Conservation (phyloP, 352 stramenopile genomes). For the Globisporangium echinulatum region DNA sequence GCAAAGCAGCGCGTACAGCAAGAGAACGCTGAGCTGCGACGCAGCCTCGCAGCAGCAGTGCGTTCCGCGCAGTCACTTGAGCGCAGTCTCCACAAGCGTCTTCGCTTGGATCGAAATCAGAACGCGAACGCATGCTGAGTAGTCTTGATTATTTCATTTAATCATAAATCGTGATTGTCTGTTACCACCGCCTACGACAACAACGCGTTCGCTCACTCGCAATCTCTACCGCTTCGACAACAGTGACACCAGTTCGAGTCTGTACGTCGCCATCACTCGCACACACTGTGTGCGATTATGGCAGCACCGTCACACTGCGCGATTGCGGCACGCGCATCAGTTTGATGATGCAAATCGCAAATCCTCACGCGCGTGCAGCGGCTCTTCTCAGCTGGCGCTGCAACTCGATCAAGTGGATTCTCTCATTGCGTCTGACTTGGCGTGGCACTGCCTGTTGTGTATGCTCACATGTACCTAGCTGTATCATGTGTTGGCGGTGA, state of each 20-base stretch:
- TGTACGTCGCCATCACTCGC: no score
- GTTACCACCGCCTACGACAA: no score
- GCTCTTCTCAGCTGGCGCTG: neutral
- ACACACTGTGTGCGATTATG: neutral
- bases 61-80: conserved; percentile 3
- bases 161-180: no score
- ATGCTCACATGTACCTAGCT: neutral
- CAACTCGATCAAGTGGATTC: neutral
- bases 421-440: neutral
- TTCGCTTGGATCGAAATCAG: neutral
- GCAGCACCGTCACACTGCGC: neutral
- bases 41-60: neutral
- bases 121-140: no score
- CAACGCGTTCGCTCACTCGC: no score
- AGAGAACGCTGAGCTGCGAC: conserved; percentile 6
- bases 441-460: neutral
- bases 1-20: conserved; percentile 4
- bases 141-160: no score
- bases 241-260: no score
- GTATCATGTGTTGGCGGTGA: neutral
- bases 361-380: neutral
- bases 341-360: neutral
- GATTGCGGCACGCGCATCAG: neutral
- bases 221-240: no score
- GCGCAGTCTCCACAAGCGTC: conserved; percentile 5